These are phyloP conservation scores for Cryptococcus jaspeensis DNA, from an alignment of 1,284 basidiomycete genomes.

Conservation along the genomic window DNA sequence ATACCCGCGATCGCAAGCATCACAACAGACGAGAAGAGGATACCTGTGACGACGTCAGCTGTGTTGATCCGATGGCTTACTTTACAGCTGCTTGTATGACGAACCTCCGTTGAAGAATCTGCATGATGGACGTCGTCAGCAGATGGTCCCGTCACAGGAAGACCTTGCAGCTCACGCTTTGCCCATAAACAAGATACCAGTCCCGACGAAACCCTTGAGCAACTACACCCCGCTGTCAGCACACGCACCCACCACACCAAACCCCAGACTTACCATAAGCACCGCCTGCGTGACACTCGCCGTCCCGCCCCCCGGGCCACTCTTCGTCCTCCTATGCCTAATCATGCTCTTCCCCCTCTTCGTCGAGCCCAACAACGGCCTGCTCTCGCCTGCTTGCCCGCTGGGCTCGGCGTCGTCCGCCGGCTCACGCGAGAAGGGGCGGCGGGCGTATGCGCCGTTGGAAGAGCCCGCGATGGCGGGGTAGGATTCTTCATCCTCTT, in stretches of 20 bases:
- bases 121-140: background rate
- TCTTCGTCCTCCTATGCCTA: slow-evolving; percentile 57
- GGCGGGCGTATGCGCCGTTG: slow-evolving; percentile 41
- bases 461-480: slow-evolving; percentile 35
- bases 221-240: slow-evolving; percentile 56
- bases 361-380: slow-evolving; percentile 36
- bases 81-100: background rate
- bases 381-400: slow-evolving; percentile 35
- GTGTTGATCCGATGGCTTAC: background rate
- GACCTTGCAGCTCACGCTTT: slow-evolving; percentile 67
- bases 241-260: background rate
- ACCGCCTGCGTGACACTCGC: slow-evolving; percentile 85
- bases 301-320: slow-evolving; percentile 62
- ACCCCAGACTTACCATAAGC: slow-evolving; percentile 66
- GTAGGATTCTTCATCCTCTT: slow-evolving; percentile 38
- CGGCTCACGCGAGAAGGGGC: slow-evolving; percentile 7
- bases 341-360: slow-evolving; percentile 52
- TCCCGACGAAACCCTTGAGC: slow-evolving; percentile 93
- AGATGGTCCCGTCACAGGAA: background rate
- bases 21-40: slow-evolving; percentile 81
- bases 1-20: slow-evolving; percentile 80
- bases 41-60: slow-evolving; percentile 48
- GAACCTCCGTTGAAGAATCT: slow-evolving; percentile 87
- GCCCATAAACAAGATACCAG: slow-evolving; percentile 92
- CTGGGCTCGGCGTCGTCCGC: background rate